Evolutionary conservation across 1,139 yeast genomes (phyloP).

Genomic region (Protomyces inouyei): DNA sequence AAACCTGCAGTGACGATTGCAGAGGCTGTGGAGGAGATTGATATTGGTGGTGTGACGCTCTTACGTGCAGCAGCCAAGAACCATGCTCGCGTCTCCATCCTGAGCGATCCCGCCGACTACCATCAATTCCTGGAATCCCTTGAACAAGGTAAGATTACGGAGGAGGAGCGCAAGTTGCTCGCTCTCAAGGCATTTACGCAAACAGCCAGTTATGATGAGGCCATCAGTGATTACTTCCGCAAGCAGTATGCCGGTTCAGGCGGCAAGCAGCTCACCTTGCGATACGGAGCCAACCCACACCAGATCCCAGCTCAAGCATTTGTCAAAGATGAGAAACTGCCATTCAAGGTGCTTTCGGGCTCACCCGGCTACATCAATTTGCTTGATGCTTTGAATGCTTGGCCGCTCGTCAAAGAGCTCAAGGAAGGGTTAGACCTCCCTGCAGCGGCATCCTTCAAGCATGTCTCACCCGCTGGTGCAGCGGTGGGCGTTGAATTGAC

Average conservation of each 20-base stretch:
- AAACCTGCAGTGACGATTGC: conserved; percentile 92
- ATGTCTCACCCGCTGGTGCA: conserved; percentile 97
- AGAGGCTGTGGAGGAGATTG: conserved; percentile 97
- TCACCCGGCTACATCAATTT: conserved; percentile 96
- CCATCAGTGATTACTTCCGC: conserved; percentile 94
- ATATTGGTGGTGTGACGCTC: conserved; percentile 96
- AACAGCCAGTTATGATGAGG: conserved; percentile 94
- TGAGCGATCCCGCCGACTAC: conserved; percentile 91
- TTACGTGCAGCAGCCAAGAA: conserved; percentile 98
- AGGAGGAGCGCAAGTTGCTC: conserved; percentile 68
- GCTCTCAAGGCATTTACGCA: conserved; percentile 97
- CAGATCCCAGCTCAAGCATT: conserved; percentile 98
- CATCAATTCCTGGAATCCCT: conserved; percentile 79
- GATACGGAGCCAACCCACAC: conserved; percentile 99
- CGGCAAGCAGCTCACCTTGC: conserved; percentile 79
- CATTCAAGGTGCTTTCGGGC: conserved; percentile 88
- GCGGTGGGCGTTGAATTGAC: conserved; percentile 92
- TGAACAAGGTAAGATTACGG: conserved; percentile 63
- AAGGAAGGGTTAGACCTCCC: conserved; percentile 91
- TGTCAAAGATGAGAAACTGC: conserved; percentile 78
- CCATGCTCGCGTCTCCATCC: conserved; percentile 89
- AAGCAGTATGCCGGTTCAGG: conserved; percentile 84
- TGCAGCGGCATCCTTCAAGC: conserved; percentile 98
- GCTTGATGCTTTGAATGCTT: conserved; percentile 91
- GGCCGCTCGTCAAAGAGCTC: conserved; percentile 97